A percentile compares a stretch with the other conserved stretches of the same genome.
phyloP scores from a whole-genome alignment of 345 rosid genomes.

The Lepidium didymum region DNA sequence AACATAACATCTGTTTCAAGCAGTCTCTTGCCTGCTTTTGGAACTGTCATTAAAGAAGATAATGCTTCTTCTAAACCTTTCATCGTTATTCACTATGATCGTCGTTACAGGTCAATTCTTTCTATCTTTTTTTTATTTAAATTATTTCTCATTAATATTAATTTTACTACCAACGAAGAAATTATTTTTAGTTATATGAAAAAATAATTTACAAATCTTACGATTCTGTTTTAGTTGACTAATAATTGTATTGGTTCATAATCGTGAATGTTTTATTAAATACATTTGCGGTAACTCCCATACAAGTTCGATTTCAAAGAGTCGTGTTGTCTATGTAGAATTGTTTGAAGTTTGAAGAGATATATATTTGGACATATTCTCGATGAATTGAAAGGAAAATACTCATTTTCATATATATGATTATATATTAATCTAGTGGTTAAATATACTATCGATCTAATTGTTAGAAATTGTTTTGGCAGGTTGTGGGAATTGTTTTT shows the following conservation, averaged over 20 bases:
- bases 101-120: conserved; percentile 59
- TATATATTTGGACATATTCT: too few species aligned
- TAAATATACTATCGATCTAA: too few species aligned
- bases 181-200: not conserved
- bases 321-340: too few species aligned
- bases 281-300: too few species aligned
- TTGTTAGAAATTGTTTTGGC: not conserved
- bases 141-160: not conserved
- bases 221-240: too few species aligned
- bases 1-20: conserved; percentile 72
- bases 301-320: too few species aligned
- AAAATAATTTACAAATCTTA: too few species aligned
- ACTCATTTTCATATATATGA: too few species aligned
- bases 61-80: conserved; percentile 38
- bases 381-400: too few species aligned
- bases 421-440: too few species aligned
- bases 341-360: too few species aligned
- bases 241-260: not conserved
- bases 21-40: conserved; percentile 85
- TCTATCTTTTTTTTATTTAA: not conserved
- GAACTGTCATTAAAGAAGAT: conserved; percentile 53
- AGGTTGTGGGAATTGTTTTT: conserved; percentile 81
- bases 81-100: conserved; percentile 72
- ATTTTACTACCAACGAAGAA: not conserved
- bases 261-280: not conserved